Base-by-base conservation (phyloP, 352 stramenopile species). In the Pythium brassicae region DNA sequence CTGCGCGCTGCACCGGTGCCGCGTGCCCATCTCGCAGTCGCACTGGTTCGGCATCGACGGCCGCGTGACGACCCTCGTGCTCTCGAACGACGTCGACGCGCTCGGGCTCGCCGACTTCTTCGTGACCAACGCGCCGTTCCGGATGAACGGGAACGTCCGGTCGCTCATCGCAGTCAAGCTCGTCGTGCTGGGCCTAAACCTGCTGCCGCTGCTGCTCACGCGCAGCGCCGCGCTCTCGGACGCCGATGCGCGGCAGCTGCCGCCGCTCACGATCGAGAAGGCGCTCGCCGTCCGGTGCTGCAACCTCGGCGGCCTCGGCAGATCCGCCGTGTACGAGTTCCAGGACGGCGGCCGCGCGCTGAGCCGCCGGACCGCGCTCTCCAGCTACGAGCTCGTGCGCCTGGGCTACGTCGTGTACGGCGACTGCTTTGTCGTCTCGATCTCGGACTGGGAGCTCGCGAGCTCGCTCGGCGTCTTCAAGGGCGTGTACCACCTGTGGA, bases 381-480 rank as follows among this genome's bases (percentile, higher is more conserved):
- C 6, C 11, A 59, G 43, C 53, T 59, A 59, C 43, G 53, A 59
- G 20, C 43, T 52, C 2, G 27, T 53, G 2, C 53, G 29, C 7
- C 34, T 59, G 12, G 43, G 43, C 14, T 53, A 59, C 29, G 12
- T 59, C 14, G 53, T 59, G 17, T n/a, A 39, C 4, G 43, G 29
- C 5, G 53, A 53, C 32, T 12, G 22, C 43, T 59, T 27, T 29
- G 23, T 59, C n/a, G 6, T 59, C 53, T 27, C 17, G 12, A 19
- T 59, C 19, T 1, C 15, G 7, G 53, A 59, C 26, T 59, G 53
- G 53, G n/a, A n/a, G n/a, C n/a, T n/a, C n/a, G n/a, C n/a, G n/a
- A n/a, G n/a, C n/a, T n/a, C n/a, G n/a, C n/a, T n/a, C n/a, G n/a
- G n/a, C n/a, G n/a, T n/a, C n/a, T n/a, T n/a, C n/a, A n/a, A n/a